These are phyloP conservation scores for Penicillium janthinellum DNA, from an alignment of 2,329 filamentous ascomycete species.

Conservation along the genomic window DNA sequence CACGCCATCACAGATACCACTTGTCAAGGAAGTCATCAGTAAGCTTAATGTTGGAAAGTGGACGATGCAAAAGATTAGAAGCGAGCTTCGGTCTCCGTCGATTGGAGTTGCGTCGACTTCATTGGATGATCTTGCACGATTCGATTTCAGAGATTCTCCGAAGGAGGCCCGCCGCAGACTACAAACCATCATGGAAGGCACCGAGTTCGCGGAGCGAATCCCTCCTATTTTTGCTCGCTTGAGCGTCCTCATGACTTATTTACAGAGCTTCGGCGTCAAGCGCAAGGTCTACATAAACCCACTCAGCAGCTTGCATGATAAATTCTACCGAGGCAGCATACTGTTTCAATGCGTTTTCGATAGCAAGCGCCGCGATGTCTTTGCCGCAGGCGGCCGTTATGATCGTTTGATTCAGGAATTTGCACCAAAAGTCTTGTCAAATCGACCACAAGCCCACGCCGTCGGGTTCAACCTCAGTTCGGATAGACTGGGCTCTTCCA, in stretches of 20 bases:
- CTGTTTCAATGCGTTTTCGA: slow-evolving; percentile 92
- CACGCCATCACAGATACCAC: slow-evolving; percentile 64
- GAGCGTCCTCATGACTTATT: slow-evolving; percentile 74
- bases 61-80: slow-evolving; percentile 80
- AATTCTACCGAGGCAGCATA: slow-evolving; percentile 82
- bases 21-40: slow-evolving; percentile 80
- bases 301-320: slow-evolving; percentile 84
- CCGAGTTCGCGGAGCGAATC: slow-evolving; percentile 54
- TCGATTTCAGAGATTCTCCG: slow-evolving; percentile 80
- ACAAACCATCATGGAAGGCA: slow-evolving; percentile 56
- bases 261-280: slow-evolving; percentile 71
- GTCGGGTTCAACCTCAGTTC: slow-evolving; percentile 92
- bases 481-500: slow-evolving; percentile 72
- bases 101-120: slow-evolving; percentile 86
- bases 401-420: slow-evolving; percentile 86
- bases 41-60: slow-evolving; percentile 80
- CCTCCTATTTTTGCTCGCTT: slow-evolving; percentile 71
- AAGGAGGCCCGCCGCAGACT: slow-evolving; percentile 72
- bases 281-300: slow-evolving; percentile 83
- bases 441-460: slow-evolving; percentile 70
- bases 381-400: slow-evolving; percentile 92
- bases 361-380: slow-evolving; percentile 75
- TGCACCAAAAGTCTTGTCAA: slow-evolving; percentile 66
- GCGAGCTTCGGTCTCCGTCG: slow-evolving; percentile 76
- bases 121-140: slow-evolving; percentile 83